These are phyloP conservation scores for Globisporangium alternatum DNA, from an alignment of 352 stramenopile species.

Conservation along the genomic window DNA sequence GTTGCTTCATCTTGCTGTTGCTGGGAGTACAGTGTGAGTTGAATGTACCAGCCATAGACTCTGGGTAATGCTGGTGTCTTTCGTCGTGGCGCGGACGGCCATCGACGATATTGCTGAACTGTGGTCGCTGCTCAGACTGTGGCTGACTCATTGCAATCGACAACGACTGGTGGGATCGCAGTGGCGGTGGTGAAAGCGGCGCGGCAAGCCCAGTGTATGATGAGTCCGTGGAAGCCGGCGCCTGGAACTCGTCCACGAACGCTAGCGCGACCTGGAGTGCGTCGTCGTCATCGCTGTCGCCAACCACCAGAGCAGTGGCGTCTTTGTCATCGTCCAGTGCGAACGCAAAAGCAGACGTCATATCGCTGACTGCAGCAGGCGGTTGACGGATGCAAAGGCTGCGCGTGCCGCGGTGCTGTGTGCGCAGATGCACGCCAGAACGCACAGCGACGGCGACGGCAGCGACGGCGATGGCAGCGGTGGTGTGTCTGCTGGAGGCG, in stretches of 20 bases:
- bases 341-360: neutral
- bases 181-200: neutral
- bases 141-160: neutral
- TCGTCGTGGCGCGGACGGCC: neutral
- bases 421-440: too few species aligned
- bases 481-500: too few species aligned
- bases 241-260: slow-evolving; percentile 16
- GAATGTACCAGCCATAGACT: neutral
- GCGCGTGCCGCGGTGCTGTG: too few species aligned
- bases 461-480: too few species aligned
- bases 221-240: neutral
- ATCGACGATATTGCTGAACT: neutral
- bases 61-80: neutral
- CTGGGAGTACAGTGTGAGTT: neutral
- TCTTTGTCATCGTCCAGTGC: neutral
- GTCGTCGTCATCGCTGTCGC: slow-evolving; percentile 5
- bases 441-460: too few species aligned
- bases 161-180: neutral
- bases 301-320: neutral
- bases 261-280: slow-evolving; percentile 7
- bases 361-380: neutral
- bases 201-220: neutral
- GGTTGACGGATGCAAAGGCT: too few species aligned
- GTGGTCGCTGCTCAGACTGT: neutral
- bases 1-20: neutral